These are phyloP conservation scores for Dictyostelium citrinum DNA, from an alignment of 78 protist species.

Conservation along the genomic window DNA sequence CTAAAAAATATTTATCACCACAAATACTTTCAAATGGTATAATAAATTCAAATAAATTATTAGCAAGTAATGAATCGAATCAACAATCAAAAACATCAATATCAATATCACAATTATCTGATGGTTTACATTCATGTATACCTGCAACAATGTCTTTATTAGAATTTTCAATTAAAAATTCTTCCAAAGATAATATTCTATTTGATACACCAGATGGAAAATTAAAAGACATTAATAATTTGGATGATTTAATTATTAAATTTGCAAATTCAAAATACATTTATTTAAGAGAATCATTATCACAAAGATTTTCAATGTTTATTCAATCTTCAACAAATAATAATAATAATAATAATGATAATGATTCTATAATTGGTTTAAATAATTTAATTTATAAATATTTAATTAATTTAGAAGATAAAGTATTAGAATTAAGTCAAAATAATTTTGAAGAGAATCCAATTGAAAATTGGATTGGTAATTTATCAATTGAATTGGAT, in stretches of 20 bases:
- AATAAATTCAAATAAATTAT: background rate
- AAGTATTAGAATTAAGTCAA: background rate
- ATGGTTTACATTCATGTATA: constrained; percentile 28
- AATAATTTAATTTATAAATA: background rate
- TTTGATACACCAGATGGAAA: background rate
- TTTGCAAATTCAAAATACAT: constrained; percentile 19
- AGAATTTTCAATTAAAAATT: background rate
- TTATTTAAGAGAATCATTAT: background rate
- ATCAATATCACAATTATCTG: background rate
- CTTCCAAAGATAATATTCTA: background rate
- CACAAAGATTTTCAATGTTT: constrained; percentile 3
- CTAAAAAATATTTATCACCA: background rate
- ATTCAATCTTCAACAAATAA: background rate
- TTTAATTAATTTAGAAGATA: constrained; percentile 23
- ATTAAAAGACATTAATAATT: background rate
- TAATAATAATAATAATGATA: no score
- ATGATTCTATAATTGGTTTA: background rate
- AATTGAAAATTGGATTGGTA: constrained; percentile 28
- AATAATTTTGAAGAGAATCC: background rate
- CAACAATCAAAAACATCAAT: background rate
- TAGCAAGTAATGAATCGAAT: background rate
- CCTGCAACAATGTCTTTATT: constrained; percentile 4
- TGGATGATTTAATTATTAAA: background rate
- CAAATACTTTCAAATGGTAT: constrained; percentile 30
- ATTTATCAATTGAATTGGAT: background rate